phyloP scores from a whole-genome alignment of 768 basidiomycete genomes.

The Coprinopsis strossmayeri region DNA sequence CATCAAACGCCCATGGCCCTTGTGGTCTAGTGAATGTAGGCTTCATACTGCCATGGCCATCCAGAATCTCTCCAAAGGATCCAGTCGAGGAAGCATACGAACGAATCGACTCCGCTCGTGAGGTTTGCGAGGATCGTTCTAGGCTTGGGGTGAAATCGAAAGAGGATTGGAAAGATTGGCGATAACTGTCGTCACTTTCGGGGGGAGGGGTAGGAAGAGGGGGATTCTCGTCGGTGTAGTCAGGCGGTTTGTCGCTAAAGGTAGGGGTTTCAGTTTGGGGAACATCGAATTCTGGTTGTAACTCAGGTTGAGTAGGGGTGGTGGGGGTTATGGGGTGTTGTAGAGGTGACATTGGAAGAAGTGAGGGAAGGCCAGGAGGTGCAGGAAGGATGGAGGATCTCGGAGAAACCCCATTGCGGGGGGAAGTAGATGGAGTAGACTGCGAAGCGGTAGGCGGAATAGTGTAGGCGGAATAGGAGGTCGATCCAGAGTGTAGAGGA shows the following conservation, averaged over 20 bases:
- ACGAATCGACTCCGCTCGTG: slow-evolving; percentile 29
- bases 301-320: not conserved
- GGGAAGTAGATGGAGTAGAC: slow-evolving; percentile 16
- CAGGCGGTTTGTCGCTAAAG: not conserved
- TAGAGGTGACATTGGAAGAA: slow-evolving; percentile 6
- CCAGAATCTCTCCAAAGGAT: slow-evolving; percentile 38
- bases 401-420: no score
- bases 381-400: no score
- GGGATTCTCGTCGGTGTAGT: not conserved
- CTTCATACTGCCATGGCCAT: slow-evolving; percentile 2
- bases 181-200: not conserved
- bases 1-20: slow-evolving; percentile 43
- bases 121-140: not conserved
- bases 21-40: not conserved
- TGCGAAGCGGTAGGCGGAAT: not conserved
- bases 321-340: slow-evolving; percentile 7
- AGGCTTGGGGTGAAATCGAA: not conserved
- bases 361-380: not conserved
- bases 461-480: no score
- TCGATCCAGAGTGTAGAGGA: not conserved
- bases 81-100: slow-evolving; percentile 38
- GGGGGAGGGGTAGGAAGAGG: slow-evolving; percentile 7
- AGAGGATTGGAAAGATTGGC: not conserved
- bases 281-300: not conserved
- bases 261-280: not conserved